These are phyloP conservation scores for Phytophthora sansomeana DNA, from an alignment of 352 stramenopile species.

Conservation along the genomic window DNA sequence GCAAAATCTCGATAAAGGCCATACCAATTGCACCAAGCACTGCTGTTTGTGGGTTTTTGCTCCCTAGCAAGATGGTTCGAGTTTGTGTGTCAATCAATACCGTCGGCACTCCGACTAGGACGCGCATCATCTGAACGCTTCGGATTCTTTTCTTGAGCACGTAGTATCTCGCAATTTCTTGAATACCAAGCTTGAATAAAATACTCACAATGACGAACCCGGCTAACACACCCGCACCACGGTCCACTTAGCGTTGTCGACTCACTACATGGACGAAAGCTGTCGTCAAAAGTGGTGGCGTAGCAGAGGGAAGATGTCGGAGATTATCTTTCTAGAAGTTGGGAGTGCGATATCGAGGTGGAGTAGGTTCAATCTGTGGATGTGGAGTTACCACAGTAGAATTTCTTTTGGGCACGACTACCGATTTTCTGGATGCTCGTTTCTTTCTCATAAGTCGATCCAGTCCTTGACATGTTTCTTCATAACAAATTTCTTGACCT, in stretches of 20 bases:
- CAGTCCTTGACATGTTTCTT: constrained; percentile 22
- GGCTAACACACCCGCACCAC: not conserved
- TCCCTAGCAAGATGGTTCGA: constrained; percentile 38
- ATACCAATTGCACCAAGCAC: constrained; percentile 29
- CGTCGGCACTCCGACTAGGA: constrained; percentile 43
- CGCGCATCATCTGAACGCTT: constrained; percentile 35
- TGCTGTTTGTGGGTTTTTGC: constrained; percentile 18
- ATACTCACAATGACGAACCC: constrained; percentile 2
- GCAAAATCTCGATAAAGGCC: constrained; percentile 38
- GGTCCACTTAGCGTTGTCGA: constrained; percentile 15
- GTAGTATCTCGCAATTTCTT: constrained; percentile 38
- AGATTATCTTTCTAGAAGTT: constrained; percentile 15
- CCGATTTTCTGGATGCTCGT: not conserved
- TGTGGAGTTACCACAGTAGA: too few relatives aligned
- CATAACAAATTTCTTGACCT: constrained; percentile 19
- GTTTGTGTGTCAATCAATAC: constrained; percentile 55
- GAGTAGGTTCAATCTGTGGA: too few relatives aligned
- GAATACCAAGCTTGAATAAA: constrained; percentile 38
- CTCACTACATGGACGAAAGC: constrained; percentile 1
- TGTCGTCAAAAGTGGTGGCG: constrained; percentile 1
- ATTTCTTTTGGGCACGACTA: too few relatives aligned
- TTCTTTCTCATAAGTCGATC: constrained; percentile 1
- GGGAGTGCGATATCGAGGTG: not conserved
- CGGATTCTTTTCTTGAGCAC: constrained; percentile 22
- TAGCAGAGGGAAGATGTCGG: not conserved